Conservation (phyloP, 345 rosid species). For the Lepidium didymum region DNA sequence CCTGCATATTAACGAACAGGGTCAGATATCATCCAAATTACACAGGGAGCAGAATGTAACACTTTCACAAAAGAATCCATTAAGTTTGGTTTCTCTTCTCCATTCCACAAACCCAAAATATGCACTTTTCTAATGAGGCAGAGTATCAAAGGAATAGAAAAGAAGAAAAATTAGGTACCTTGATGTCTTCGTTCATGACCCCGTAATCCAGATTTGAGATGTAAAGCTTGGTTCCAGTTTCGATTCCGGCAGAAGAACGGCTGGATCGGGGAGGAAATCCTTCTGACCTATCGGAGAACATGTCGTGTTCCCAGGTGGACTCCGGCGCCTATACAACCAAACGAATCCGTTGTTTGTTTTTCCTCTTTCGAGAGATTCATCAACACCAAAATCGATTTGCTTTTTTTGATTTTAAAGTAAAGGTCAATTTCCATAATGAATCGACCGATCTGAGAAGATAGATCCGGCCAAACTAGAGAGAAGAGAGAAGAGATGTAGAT, state of each 20-base stretch:
- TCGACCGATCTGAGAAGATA: slow-evolving; percentile 25
- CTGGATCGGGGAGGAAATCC: slow-evolving; percentile 27
- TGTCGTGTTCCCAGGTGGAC: slow-evolving; percentile 80
- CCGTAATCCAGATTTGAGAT: slow-evolving; percentile 89
- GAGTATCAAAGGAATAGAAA: neutral
- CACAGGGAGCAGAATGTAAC: neutral
- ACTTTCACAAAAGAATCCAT: neutral
- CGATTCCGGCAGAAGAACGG: slow-evolving; percentile 56
- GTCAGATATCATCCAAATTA: neutral
- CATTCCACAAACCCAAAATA: neutral
- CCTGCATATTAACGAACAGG: slow-evolving; percentile 35
- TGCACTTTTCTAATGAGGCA: neutral
- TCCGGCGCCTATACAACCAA: slow-evolving; percentile 75
- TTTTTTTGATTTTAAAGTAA: neutral
- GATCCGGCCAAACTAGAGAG: slow-evolving; percentile 9
- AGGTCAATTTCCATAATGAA: slow-evolving; percentile 2
- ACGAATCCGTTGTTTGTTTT: slow-evolving; percentile 27
- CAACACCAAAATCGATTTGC: slow-evolving; percentile 17
- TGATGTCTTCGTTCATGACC: slow-evolving; percentile 88
- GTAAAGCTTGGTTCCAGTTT: slow-evolving; percentile 95
- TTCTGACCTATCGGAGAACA: slow-evolving; percentile 42
- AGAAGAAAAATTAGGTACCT: slow-evolving; percentile 34
- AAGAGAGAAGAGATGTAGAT: slow-evolving; percentile 8
- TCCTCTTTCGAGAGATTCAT: slow-evolving; percentile 13
- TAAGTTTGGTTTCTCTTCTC: neutral